A percentile compares a stretch with the other conserved stretches of the same genome.
Conservation (phyloP, 2,329 filamentous ascomycete genomes). For the Moelleriella libera region DNA sequence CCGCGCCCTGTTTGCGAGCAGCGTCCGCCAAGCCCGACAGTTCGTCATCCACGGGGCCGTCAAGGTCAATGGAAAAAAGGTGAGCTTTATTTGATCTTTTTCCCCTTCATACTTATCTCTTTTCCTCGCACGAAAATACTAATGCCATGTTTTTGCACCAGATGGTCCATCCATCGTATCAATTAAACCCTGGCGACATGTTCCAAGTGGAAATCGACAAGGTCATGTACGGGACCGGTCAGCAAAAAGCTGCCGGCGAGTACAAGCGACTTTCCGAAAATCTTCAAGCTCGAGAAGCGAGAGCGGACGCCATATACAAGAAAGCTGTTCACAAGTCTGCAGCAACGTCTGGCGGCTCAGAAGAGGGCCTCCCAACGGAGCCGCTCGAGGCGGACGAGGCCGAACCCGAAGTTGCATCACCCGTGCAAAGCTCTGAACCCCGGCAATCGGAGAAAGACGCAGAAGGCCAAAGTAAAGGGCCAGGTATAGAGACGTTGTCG, state of each 20-base stretch:
- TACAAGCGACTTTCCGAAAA: slow-evolving; percentile 11
- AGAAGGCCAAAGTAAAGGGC: neutral
- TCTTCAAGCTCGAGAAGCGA: slow-evolving; percentile 13
- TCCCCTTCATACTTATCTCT: neutral
- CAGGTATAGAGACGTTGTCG: slow-evolving; percentile 7
- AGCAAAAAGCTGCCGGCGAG: slow-evolving; percentile 38
- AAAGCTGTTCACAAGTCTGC: slow-evolving; percentile 6
- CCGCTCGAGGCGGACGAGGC: neutral
- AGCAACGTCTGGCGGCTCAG: too few relatives aligned
- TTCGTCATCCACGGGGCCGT: slow-evolving; percentile 89
- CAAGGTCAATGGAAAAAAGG: slow-evolving; percentile 93
- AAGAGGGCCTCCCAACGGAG: too few relatives aligned
- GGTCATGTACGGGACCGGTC: slow-evolving; percentile 78
- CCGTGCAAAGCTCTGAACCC: neutral
- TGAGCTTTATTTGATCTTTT: slow-evolving; percentile 21
- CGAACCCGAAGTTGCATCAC: neutral
- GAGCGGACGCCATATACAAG: slow-evolving; percentile 11
- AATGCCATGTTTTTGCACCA: slow-evolving; percentile 19
- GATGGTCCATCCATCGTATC: slow-evolving; percentile 88
- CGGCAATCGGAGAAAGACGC: neutral
- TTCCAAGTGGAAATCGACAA: slow-evolving; percentile 88
- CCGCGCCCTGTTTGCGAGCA: slow-evolving; percentile 86
- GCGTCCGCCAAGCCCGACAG: slow-evolving; percentile 80
- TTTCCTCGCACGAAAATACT: neutral
- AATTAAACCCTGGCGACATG: slow-evolving; percentile 93